phyloP scores from a whole-genome alignment of 2,329 filamentous ascomycete species.

The Ascochyta clinopodiicola region DNA sequence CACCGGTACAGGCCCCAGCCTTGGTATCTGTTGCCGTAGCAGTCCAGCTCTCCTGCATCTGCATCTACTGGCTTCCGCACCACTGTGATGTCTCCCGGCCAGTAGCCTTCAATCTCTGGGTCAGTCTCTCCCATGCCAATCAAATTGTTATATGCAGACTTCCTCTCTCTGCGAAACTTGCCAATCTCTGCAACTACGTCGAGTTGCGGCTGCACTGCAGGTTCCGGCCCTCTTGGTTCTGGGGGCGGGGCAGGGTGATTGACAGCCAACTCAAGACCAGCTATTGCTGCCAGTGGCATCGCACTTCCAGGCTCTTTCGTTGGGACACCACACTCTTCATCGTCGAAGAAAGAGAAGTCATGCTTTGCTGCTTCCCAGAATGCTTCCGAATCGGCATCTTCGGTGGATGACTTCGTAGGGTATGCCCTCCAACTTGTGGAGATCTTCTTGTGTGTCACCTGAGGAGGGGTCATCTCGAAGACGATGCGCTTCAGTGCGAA shows the following conservation, averaged over 20 bases:
- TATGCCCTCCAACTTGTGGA: constrained; percentile 55
- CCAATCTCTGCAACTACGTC: constrained; percentile 63
- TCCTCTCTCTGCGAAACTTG: constrained; percentile 61
- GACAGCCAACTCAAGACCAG: constrained; percentile 48
- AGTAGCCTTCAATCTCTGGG: constrained; percentile 61
- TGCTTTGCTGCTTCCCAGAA: constrained; percentile 65
- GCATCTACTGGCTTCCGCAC: constrained; percentile 54
- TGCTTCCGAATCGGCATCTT: constrained; percentile 65
- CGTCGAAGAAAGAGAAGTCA: constrained; percentile 68
- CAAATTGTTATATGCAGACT: constrained; percentile 55
- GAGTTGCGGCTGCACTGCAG: constrained; percentile 22
- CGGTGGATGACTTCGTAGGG: constrained; percentile 61
- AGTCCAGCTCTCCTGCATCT: constrained; percentile 54
- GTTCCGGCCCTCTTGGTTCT: constrained; percentile 9
- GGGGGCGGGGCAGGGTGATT: constrained; percentile 17
- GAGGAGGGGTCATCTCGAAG: constrained; percentile 54
- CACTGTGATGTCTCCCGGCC: constrained; percentile 65
- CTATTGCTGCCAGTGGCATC: constrained; percentile 56
- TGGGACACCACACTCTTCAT: constrained; percentile 62
- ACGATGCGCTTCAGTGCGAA: constrained; percentile 64
- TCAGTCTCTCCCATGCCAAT: constrained; percentile 37
- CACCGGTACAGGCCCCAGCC: constrained; percentile 60
- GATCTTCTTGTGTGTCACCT: constrained; percentile 39
- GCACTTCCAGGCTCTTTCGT: constrained; percentile 53
- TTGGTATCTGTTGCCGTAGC: constrained; percentile 62